Conservation (phyloP, 768 basidiomycete species). For the Panaeolus papilionaceus region DNA sequence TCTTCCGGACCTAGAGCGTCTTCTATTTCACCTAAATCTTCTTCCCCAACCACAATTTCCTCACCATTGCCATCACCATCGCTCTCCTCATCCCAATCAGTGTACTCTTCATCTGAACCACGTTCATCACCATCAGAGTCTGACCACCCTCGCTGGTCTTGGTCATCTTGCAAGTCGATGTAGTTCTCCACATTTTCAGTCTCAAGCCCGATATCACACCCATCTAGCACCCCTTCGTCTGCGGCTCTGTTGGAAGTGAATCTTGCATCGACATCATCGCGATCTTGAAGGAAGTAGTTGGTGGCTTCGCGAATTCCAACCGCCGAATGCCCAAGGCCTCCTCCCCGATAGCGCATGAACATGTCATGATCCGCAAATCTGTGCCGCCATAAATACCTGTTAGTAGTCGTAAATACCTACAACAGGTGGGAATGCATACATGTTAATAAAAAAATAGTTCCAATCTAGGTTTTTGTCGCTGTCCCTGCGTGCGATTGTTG, state of each 20-base stretch:
- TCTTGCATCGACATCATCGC: neutral
- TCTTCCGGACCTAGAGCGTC: constrained; percentile 12
- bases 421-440: too few relatives aligned
- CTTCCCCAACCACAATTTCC: neutral
- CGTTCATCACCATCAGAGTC: neutral
- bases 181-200: constrained; percentile 27
- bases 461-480: constrained; percentile 39
- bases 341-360: constrained; percentile 34
- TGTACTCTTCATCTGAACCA: neutral
- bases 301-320: constrained; percentile 4
- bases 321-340: constrained; percentile 36
- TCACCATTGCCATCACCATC: neutral
- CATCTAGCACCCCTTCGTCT: constrained; percentile 15
- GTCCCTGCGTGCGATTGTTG: constrained; percentile 15
- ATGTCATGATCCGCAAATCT: constrained; percentile 41
- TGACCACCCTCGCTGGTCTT: neutral
- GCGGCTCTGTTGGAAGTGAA: neutral
- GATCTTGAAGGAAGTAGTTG: constrained; percentile 11
- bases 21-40: neutral
- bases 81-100: neutral
- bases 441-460: constrained; percentile 40
- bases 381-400: neutral
- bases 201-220: constrained; percentile 4
- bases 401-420: neutral
- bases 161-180: neutral